These are phyloP conservation scores for sorghum (Sorghum bicolor) DNA, from an alignment of 176 grass and related monocot genomes.

Conservation along the genomic window Sorghum_bicolor_NCBIv3 NC_012875.2:2414501-2415000, in stretches of 20 bases:
- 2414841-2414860: background rate
- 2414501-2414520: background rate
- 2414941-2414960: constrained; percentile 44
- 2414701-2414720: constrained; percentile 39
- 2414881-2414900: constrained; percentile 27
- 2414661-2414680: constrained; percentile 21
- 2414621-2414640: constrained; percentile 39
- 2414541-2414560: background rate
- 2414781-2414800: constrained; percentile 27
- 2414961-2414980: constrained; percentile 38
- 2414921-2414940: constrained; percentile 30
- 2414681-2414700: background rate
- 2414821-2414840: background rate
- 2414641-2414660: constrained; percentile 46
- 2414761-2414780: background rate
- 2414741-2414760: constrained; percentile 39
- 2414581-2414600: background rate
- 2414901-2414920: background rate
- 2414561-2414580: background rate
- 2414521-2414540: background rate
- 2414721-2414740: constrained; percentile 58
- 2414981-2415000: background rate
- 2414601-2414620: constrained; percentile 16
- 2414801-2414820: background rate
- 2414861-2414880: background rate